Conservation (phyloP, 441 rosid genomes). For the Sinapis alba region DNA sequence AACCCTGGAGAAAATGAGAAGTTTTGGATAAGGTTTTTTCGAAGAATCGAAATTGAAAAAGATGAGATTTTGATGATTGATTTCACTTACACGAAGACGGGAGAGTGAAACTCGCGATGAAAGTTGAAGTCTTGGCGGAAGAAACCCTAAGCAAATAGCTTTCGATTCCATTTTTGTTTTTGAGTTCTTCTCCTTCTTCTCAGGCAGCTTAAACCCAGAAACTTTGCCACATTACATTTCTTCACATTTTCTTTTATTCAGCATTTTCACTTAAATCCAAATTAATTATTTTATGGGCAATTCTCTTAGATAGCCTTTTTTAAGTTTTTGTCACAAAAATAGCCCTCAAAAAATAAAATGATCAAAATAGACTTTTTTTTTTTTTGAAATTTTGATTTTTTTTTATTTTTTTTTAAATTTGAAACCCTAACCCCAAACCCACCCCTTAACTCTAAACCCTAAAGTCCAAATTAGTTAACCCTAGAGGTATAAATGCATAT, state of each 20-base stretch:
- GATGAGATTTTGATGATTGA: background rate
- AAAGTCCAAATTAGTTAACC: no score
- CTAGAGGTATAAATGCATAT: no score
- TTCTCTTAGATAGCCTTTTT: no score
- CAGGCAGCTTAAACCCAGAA: constrained; percentile 25
- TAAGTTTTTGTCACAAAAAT: no score
- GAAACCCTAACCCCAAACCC: no score
- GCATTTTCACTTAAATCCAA: background rate
- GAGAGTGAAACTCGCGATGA: constrained; percentile 7
- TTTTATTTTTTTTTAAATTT: no score
- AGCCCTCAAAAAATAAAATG: no score
- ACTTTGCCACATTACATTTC: background rate
- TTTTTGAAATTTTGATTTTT: no score
- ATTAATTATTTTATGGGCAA: no score
- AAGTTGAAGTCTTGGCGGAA: constrained; percentile 40
- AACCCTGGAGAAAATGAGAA: constrained; percentile 34
- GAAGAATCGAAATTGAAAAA: background rate
- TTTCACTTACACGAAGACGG: constrained; percentile 41
- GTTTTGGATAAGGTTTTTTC: constrained; percentile 2
- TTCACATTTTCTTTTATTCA: background rate
- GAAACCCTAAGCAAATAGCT: constrained; percentile 50
- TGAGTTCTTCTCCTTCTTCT: background rate
- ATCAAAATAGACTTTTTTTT: no score
- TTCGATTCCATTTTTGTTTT: constrained; percentile 45
- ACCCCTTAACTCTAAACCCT: no score